These are phyloP conservation scores for Artemisia annua DNA, from an alignment of 129 eudicot genomes.

Conservation along the genomic window DNA sequence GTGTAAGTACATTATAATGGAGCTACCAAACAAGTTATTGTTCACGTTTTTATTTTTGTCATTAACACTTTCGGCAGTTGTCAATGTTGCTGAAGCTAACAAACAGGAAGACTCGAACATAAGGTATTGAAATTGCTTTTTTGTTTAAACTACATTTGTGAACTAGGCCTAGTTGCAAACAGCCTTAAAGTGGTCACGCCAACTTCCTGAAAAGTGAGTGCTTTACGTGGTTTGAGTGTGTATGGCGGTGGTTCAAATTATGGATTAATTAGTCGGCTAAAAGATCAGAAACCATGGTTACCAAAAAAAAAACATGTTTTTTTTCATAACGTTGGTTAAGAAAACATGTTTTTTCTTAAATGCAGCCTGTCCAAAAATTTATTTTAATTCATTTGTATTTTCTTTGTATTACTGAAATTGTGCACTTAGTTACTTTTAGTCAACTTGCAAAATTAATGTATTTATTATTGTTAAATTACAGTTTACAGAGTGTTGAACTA, in stretches of 20 bases:
- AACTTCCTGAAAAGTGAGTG: too few species aligned
- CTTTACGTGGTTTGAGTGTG: too few species aligned
- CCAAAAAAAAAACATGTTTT: not conserved
- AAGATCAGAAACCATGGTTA: too few species aligned
- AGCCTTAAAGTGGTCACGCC: too few species aligned
- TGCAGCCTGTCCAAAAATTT: too few species aligned
- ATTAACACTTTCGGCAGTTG: conserved; percentile 29
- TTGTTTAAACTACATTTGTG: too few species aligned
- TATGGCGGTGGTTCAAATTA: too few species aligned
- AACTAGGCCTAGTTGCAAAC: too few species aligned
- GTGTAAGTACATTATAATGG: conserved; percentile 18
- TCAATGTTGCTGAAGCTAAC: conserved; percentile 18
- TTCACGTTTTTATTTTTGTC: conserved; percentile 34
- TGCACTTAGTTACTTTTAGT: not conserved
- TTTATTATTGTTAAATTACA: conserved; percentile 19
- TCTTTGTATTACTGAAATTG: too few species aligned
- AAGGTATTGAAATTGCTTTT: conserved; percentile 28
- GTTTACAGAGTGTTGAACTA: conserved; percentile 40
- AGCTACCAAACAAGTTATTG: conserved; percentile 22
- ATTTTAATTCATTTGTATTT: not conserved
- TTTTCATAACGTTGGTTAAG: not conserved
- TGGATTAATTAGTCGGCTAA: not conserved
- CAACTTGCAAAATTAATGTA: not conserved
- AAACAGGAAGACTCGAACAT: conserved; percentile 10
- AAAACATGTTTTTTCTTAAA: too few species aligned